Evolutionary conservation across 495 filamentous ascomycete species (phyloP).

Genomic region (Aspergillus heteromorphus): DNA sequence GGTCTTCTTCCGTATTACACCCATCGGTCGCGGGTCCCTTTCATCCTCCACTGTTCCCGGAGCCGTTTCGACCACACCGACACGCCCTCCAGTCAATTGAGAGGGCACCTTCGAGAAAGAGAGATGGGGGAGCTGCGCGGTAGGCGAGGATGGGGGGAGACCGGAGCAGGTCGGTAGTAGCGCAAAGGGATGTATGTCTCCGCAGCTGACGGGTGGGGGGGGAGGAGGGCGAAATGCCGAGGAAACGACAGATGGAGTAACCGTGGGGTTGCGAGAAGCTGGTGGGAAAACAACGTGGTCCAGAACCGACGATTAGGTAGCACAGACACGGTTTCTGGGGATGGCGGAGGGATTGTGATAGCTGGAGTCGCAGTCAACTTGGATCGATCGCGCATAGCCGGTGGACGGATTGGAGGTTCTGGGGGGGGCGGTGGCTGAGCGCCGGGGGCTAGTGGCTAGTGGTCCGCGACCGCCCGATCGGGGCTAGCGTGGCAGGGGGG

Average conservation of each 20-base stretch:
- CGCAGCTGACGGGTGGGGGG: slow-evolving; percentile 11
- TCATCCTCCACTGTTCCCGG: slow-evolving; percentile 40
- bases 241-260: not conserved
- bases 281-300: not conserved
- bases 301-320: not conserved
- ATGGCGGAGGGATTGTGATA: not conserved
- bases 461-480: not conserved
- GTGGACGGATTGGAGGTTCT: not conserved
- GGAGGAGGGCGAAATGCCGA: slow-evolving; percentile 2
- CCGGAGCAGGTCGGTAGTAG: slow-evolving; percentile 4
- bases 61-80: slow-evolving; percentile 28
- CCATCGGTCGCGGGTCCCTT: slow-evolving; percentile 56
- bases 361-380: slow-evolving; percentile 9
- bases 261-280: not conserved
- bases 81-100: slow-evolving; percentile 28
- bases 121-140: slow-evolving; percentile 1
- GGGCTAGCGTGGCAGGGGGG: not conserved
- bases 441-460: not conserved
- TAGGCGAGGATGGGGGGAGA: slow-evolving; percentile 5
- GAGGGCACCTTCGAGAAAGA: slow-evolving; percentile 22
- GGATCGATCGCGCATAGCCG: slow-evolving; percentile 5
- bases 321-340: not conserved
- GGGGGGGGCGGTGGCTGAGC: slow-evolving; percentile 8
- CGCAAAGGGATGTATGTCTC: slow-evolving; percentile 17
- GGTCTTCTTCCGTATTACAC: slow-evolving; percentile 94